Evolutionary conservation across 306 rosid species (phyloP).

Genomic region (Cyclanthera cordifolia): DNA sequence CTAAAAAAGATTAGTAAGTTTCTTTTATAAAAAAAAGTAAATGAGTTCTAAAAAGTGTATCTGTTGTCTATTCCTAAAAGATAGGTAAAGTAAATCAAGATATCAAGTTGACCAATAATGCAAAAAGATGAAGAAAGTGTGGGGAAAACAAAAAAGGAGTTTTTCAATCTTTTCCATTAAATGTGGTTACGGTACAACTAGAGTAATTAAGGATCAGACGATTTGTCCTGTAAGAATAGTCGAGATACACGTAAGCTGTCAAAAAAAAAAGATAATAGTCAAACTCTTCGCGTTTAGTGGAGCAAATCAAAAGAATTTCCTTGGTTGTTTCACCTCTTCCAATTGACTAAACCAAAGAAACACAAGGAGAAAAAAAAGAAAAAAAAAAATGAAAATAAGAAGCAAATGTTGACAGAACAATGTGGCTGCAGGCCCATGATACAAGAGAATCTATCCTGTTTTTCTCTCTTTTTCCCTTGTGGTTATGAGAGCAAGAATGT

Average conservation of each 20-base stretch:
- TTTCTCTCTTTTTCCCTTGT: conserved; percentile 24
- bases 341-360: conserved; percentile 8
- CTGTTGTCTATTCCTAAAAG: neutral
- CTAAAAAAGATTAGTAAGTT: neutral
- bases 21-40: no score
- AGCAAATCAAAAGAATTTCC: neutral
- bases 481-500: conserved; percentile 40
- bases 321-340: conserved; percentile 8
- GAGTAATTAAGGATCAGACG: no score
- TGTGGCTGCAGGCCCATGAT: conserved; percentile 25
- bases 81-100: neutral
- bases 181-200: neutral
- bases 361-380: neutral
- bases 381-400: neutral
- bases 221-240: no score
- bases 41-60: neutral
- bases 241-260: no score
- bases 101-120: neutral
- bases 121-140: neutral
- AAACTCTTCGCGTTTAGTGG: neutral
- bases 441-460: conserved; percentile 32
- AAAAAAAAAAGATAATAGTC: neutral
- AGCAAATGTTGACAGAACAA: conserved; percentile 30
- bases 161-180: conserved; percentile 1
- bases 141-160: neutral